phyloP scores from a whole-genome alignment of 2,329 filamentous ascomycete species.

The Colletotrichum musicola region DNA sequence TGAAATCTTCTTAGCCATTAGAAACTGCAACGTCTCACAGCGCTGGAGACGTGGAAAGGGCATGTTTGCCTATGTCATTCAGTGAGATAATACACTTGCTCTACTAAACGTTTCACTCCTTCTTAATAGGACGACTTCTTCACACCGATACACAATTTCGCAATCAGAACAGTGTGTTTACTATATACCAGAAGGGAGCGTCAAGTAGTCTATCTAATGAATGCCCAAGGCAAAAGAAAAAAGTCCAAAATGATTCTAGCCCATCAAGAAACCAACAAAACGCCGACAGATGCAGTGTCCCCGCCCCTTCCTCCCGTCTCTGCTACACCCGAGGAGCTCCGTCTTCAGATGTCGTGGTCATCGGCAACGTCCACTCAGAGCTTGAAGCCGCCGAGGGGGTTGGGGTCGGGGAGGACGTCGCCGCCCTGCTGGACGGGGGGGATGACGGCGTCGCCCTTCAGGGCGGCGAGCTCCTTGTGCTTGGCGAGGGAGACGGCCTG shows the following conservation, averaged over 20 bases:
- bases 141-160: not conserved
- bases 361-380: not conserved
- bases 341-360: not conserved
- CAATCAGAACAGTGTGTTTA: not conserved
- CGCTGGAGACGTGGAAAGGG: no score
- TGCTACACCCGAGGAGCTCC: no score
- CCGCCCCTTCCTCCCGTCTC: not conserved
- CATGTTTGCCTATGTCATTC: no score
- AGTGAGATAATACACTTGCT: no score
- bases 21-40: no score
- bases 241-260: not conserved
- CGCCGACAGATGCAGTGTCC: not conserved
- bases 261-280: not conserved
- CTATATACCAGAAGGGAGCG: not conserved
- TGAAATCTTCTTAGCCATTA: no score
- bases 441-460: conserved; percentile 46
- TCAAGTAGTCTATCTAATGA: no score
- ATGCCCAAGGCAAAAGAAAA: not conserved
- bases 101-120: no score
- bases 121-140: no score
- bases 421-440: conserved; percentile 52
- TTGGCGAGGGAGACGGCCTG: conserved; percentile 52
- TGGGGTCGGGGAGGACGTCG: conserved; percentile 54
- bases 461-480: conserved; percentile 53
- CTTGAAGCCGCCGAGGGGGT: conserved; percentile 54